These are phyloP conservation scores for Fusarium sp. DNA, from an alignment of 2,329 filamentous ascomycete genomes.

Conservation along the genomic window DNA sequence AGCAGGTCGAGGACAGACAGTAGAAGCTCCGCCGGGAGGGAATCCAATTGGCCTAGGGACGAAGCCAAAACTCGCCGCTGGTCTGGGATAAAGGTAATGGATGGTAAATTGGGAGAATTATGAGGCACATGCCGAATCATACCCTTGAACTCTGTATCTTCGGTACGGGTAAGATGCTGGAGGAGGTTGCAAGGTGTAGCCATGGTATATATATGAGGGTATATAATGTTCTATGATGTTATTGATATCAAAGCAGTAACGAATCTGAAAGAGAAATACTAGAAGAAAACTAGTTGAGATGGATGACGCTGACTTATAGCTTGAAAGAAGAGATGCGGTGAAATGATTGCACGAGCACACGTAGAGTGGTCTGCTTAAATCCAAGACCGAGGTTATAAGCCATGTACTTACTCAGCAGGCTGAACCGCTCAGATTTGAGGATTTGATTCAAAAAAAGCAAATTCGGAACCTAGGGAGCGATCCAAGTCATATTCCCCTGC, in stretches of 20 bases:
- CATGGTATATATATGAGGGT: slow-evolving; percentile 16
- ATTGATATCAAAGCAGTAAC: slow-evolving; percentile 3
- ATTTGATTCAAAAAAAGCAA: slow-evolving; percentile 31
- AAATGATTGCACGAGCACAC: slow-evolving; percentile 24
- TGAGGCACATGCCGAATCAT: slow-evolving; percentile 29
- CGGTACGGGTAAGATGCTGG: slow-evolving; percentile 28
- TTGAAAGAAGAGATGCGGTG: slow-evolving; percentile 25
- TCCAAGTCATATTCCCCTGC: slow-evolving; percentile 14
- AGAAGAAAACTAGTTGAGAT: slow-evolving; percentile 22
- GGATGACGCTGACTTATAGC: slow-evolving; percentile 33
- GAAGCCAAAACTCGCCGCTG: slow-evolving; percentile 22
- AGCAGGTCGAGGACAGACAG: slow-evolving; percentile 43
- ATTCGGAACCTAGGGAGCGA: slow-evolving; percentile 13
- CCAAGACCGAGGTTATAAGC: slow-evolving; percentile 35
- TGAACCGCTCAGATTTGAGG: slow-evolving; percentile 31
- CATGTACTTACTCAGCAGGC: slow-evolving; percentile 35
- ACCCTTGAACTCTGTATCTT: slow-evolving; percentile 37
- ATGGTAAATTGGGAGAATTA: slow-evolving; percentile 20
- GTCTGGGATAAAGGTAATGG: slow-evolving; percentile 12
- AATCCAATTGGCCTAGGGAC: slow-evolving; percentile 44
- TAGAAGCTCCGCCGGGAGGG: slow-evolving; percentile 44
- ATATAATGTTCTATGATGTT: neutral
- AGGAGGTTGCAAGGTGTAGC: slow-evolving; percentile 14
- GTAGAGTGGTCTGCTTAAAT: slow-evolving; percentile 6
- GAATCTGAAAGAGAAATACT: slow-evolving; percentile 14